These are phyloP conservation scores for Paramecium biaurelia DNA, from an alignment of 73 alveolate species.

Conservation along the genomic window DNA sequence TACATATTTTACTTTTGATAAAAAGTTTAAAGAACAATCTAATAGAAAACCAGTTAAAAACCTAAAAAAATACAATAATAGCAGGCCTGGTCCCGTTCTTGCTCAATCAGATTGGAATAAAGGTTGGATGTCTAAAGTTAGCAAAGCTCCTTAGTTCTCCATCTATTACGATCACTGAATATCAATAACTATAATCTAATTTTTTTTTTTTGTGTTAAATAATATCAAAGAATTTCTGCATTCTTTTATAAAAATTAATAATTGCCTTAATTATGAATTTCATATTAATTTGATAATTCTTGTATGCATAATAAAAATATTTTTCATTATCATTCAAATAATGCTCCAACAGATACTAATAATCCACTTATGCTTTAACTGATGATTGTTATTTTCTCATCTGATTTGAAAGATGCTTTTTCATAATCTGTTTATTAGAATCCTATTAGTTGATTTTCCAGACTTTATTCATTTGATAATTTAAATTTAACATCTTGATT, in stretches of 20 bases:
- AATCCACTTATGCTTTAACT: background rate
- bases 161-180: background rate
- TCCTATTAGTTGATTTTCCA: background rate
- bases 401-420: background rate
- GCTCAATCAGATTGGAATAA: slow-evolving; percentile 6
- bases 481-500: background rate
- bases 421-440: background rate
- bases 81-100: background rate
- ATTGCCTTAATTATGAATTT: background rate
- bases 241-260: background rate
- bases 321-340: background rate
- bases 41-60: background rate
- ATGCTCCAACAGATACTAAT: background rate
- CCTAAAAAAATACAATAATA: background rate
- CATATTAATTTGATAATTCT: no score
- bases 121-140: background rate
- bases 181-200: background rate
- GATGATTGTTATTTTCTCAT: background rate
- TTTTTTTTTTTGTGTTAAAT: background rate
- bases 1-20: slow-evolving; percentile 28
- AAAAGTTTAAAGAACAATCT: background rate
- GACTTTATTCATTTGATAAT: background rate
- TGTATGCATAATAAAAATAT: background rate
- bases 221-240: background rate
- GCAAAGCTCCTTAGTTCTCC: background rate